Conservation (phyloP, 2,329 filamentous ascomycete genomes). For the Trichoderma citrinoviride region DNA sequence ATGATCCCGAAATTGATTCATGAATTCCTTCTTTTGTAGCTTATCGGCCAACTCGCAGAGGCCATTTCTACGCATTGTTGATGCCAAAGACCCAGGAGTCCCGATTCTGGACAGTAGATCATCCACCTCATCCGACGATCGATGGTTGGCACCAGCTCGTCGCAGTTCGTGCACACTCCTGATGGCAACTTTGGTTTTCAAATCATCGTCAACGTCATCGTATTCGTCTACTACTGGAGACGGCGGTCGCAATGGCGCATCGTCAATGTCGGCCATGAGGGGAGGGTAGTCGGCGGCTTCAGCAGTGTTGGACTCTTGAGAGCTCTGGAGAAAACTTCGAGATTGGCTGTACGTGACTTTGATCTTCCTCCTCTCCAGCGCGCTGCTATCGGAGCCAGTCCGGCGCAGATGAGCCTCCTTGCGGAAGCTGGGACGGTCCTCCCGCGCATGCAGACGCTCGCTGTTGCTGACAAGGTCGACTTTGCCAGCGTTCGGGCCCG, state of each 20-base stretch:
- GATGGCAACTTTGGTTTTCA: conserved; percentile 50
- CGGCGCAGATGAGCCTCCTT: conserved; percentile 26
- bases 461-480: neutral
- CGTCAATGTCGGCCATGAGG: conserved; percentile 26
- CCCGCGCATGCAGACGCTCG: conserved; percentile 7
- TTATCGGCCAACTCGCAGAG: conserved; percentile 60
- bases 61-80: conserved; percentile 55
- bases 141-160: conserved; percentile 64
- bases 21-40: conserved; percentile 60
- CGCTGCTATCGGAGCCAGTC: conserved; percentile 28
- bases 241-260: conserved; percentile 26
- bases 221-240: conserved; percentile 29
- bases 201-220: conserved; percentile 37
- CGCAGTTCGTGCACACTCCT: conserved; percentile 64
- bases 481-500: neutral
- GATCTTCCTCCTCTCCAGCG: conserved; percentile 33
- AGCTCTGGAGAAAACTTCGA: conserved; percentile 32
- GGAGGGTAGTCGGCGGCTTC: conserved; percentile 20
- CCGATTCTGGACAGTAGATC: conserved; percentile 62
- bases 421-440: conserved; percentile 17
- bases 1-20: conserved; percentile 70
- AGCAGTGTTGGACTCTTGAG: conserved; percentile 29
- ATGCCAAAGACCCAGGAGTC: conserved; percentile 43
- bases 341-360: conserved; percentile 39
- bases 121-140: conserved; percentile 64